Conservation (phyloP, 305 asterid species). For the Fraxinus nigra region DNA sequence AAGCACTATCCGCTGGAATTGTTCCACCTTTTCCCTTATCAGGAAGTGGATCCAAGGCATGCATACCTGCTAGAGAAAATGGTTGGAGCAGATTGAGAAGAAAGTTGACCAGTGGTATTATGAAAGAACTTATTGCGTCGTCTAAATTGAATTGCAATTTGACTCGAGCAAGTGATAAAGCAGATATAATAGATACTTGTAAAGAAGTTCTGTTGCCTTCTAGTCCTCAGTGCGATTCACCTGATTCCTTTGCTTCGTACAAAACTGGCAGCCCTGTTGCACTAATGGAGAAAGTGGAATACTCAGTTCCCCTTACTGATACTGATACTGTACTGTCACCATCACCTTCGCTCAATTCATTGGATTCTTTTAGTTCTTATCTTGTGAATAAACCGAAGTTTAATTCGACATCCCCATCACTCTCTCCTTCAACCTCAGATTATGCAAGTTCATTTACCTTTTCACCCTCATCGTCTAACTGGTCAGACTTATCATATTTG, state of each 20-base stretch:
- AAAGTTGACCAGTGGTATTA: constrained; percentile 41
- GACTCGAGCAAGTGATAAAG: constrained; percentile 16
- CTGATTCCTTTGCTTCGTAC: constrained; percentile 49
- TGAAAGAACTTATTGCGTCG: constrained; percentile 51
- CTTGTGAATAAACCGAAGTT: constrained; percentile 46
- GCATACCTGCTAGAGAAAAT: constrained; percentile 70
- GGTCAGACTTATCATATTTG: constrained; percentile 66
- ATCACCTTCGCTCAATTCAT: constrained; percentile 54
- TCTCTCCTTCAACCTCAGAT: constrained; percentile 81
- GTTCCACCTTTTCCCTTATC: constrained; percentile 72
- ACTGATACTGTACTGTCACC: constrained; percentile 37
- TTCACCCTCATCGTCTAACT: constrained; percentile 88
- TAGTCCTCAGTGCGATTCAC: constrained; percentile 40
- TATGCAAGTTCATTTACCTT: constrained; percentile 72
- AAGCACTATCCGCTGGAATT: constrained; percentile 76
- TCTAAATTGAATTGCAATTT: constrained; percentile 34
- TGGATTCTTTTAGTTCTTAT: constrained; percentile 59
- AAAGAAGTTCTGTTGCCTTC: constrained; percentile 28
- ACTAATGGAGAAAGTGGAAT: constrained; percentile 26
- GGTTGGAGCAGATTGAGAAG: constrained; percentile 75
- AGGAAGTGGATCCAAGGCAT: constrained; percentile 58
- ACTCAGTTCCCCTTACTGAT: constrained; percentile 24
- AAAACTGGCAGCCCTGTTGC: constrained; percentile 47
- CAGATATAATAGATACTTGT: constrained; percentile 25
- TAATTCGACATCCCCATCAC: constrained; percentile 56